Percentiles rank a stretch among this genome's conserved stretches.
Evolutionary conservation across 345 rosid genomes (phyloP).

Genomic region (Citrus maxima): DNA sequence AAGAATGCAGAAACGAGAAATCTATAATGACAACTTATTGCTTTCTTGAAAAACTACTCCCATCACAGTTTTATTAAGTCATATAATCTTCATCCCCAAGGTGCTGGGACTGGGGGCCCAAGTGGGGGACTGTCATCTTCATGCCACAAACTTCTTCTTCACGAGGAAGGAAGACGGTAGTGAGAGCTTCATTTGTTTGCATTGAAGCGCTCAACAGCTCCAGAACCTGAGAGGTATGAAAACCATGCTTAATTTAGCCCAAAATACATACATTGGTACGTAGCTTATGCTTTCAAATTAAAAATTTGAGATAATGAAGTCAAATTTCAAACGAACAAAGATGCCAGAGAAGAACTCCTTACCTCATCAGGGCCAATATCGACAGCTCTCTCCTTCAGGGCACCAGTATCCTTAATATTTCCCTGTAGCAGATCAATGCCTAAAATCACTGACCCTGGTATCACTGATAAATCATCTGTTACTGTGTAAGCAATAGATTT

Average conservation of each 20-base stretch:
- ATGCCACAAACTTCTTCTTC: not conserved
- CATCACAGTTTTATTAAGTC: not conserved
- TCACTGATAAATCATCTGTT: constrained; percentile 15
- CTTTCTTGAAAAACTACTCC: not conserved
- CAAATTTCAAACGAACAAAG: not conserved
- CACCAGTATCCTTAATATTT: not conserved
- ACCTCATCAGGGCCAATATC: not conserved
- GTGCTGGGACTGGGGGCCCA: no score
- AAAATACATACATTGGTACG: no score
- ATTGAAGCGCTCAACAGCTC: constrained; percentile 7
- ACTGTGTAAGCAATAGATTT: constrained; percentile 16
- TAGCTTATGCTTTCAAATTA: not conserved
- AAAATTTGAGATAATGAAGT: not conserved
- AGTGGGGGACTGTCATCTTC: not conserved
- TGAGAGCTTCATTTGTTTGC: not conserved
- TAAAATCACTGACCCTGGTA: constrained; percentile 13
- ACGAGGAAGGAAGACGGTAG: not conserved
- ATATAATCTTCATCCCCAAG: no score
- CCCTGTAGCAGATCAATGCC: not conserved
- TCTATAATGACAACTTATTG: not conserved
- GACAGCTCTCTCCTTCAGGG: not conserved
- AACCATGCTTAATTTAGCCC: not conserved
- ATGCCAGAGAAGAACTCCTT: not conserved
- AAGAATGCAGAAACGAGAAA: no score
- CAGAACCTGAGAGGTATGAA: not conserved